Conservation (phyloP, 2,329 filamentous ascomycete species). For the Botrytis paeoniae region DNA sequence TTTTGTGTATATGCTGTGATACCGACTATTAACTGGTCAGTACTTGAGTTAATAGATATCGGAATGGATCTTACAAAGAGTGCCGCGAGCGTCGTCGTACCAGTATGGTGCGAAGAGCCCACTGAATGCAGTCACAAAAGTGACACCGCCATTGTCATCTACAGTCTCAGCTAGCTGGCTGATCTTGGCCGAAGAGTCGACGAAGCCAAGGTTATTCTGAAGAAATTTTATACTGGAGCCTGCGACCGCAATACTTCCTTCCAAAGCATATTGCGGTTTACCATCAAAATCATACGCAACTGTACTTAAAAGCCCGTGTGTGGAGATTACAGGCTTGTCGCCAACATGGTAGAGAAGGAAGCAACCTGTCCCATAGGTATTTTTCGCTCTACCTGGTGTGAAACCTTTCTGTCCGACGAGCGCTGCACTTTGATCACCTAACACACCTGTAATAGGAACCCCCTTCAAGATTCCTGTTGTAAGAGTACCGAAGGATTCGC, state of each 20-base stretch:
- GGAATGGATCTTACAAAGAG: constrained; percentile 52
- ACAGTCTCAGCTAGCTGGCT: constrained; percentile 62
- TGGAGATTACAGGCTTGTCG: constrained; percentile 73
- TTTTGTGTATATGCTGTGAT: constrained; percentile 68
- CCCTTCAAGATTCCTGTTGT: constrained; percentile 61
- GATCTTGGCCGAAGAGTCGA: constrained; percentile 60
- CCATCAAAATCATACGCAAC: constrained; percentile 74
- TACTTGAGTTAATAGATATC: neutral
- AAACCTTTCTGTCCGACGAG: constrained; percentile 79
- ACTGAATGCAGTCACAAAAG: constrained; percentile 70
- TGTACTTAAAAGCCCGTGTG: constrained; percentile 71
- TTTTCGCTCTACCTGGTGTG: constrained; percentile 72
- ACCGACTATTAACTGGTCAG: constrained; percentile 46
- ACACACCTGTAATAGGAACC: constrained; percentile 68
- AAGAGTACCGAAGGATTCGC: constrained; percentile 64
- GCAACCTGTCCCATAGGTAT: constrained; percentile 83
- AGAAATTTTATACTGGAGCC: constrained; percentile 73
- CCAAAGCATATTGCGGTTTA: constrained; percentile 70
- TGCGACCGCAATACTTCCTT: constrained; percentile 74
- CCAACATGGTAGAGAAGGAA: constrained; percentile 84
- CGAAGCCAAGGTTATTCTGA: constrained; percentile 63
- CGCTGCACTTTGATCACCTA: constrained; percentile 79
- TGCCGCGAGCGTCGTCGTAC: constrained; percentile 72
- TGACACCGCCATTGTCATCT: constrained; percentile 64
- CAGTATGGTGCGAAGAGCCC: constrained; percentile 73